Percentiles rank a stretch among this genome's conserved stretches.
phyloP scores from a whole-genome alignment of 192 early-diverging fungal genomes.

The Linnemannia zychae region DNA sequence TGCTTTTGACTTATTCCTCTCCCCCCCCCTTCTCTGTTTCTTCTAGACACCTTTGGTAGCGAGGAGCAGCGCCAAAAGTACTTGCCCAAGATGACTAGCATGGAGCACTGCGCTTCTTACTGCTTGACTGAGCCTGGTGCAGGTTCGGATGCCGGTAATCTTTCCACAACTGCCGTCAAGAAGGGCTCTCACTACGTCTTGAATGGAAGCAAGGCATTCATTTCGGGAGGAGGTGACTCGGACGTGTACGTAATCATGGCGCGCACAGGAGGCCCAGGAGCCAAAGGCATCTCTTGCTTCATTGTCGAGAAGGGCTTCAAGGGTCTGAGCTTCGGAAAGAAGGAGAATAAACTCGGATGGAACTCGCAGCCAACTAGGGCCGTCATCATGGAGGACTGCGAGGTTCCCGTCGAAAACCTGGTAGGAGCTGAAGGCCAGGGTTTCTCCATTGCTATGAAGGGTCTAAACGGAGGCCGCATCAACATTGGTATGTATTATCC shows the following conservation, averaged over 20 bases:
- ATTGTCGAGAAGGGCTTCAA: constrained; percentile 69
- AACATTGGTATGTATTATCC: constrained; percentile 65
- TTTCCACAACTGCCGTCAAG: constrained; percentile 81
- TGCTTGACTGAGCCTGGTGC: constrained; percentile 92
- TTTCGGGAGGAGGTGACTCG: constrained; percentile 70
- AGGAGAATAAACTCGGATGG: constrained; percentile 74
- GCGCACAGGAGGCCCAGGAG: constrained; percentile 65
- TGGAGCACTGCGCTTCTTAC: constrained; percentile 89
- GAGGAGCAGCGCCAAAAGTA: constrained; percentile 71
- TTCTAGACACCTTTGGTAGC: constrained; percentile 50
- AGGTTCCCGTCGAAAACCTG: constrained; percentile 65
- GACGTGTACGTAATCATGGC: constrained; percentile 73
- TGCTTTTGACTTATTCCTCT: background rate
- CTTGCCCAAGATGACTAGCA: constrained; percentile 80
- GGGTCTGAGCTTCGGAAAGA: constrained; percentile 72
- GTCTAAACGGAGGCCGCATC: constrained; percentile 69
- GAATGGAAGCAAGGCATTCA: constrained; percentile 93
- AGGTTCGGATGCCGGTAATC: constrained; percentile 79
- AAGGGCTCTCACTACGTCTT: constrained; percentile 91
- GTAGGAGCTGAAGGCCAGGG: constrained; percentile 70
- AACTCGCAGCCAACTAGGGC: constrained; percentile 70
- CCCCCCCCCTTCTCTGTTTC: background rate
- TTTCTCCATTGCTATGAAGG: constrained; percentile 75
- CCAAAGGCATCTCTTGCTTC: constrained; percentile 70
- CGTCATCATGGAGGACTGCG: constrained; percentile 70